These are phyloP conservation scores for Hypoxylon trugodes DNA, from an alignment of 495 filamentous ascomycete genomes.

Conservation along the genomic window DNA sequence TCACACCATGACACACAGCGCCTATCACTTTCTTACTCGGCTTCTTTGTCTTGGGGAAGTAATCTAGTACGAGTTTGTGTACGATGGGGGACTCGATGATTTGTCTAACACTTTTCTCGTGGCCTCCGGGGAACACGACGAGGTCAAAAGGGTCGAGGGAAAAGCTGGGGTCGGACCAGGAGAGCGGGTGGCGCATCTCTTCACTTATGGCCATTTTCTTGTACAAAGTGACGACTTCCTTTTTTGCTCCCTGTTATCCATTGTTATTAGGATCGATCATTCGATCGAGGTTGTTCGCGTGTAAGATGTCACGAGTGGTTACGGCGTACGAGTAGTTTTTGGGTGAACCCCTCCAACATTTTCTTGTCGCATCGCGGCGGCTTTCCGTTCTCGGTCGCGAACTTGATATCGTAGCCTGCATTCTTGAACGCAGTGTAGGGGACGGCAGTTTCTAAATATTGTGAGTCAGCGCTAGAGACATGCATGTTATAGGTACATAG, in stretches of 20 bases:
- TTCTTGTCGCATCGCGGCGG: conserved; percentile 59
- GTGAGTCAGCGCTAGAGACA: not conserved
- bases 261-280: conserved; percentile 22
- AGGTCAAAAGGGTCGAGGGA: conserved; percentile 56
- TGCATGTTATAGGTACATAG: no score
- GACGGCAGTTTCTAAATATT: conserved; percentile 56
- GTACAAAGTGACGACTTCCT: conserved; percentile 52
- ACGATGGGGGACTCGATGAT: conserved; percentile 60
- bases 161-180: conserved; percentile 59
- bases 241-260: conserved; percentile 58
- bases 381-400: conserved; percentile 62
- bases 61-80: conserved; percentile 56
- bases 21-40: conserved; percentile 55
- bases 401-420: conserved; percentile 58
- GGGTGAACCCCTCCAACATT: conserved; percentile 61
- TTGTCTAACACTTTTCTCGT: conserved; percentile 62
- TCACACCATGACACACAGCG: conserved; percentile 64
- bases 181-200: conserved; percentile 52
- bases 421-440: conserved; percentile 61
- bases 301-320: conserved; percentile 1
- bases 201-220: conserved; percentile 53
- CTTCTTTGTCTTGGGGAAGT: conserved; percentile 59
- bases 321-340: conserved; percentile 58
- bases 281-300: not conserved
- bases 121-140: conserved; percentile 62